Evolutionary conservation across 257 asterid genomes (phyloP), one percentile per base, ranked within the genome.

Genomic region (Apocynum venetum): DNA sequence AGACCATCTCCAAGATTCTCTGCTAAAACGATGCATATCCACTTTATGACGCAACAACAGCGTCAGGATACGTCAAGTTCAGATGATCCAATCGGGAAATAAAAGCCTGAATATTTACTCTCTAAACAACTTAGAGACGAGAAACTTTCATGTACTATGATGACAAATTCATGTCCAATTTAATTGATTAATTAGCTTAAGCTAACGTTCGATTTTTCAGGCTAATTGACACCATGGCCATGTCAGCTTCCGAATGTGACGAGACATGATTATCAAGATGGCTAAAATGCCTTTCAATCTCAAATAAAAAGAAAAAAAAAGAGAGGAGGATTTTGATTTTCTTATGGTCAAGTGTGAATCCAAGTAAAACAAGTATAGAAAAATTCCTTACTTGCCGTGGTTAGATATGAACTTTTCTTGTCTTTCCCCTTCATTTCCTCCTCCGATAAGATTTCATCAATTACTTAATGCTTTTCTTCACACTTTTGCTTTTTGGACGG

Each of bases 401-500:
- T 77, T 67, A 74, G 40, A 52, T 47, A 67, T 25, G 31, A 25
- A 25, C 31, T 25, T 25, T 25, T 25, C 31, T 79, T 66, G 83
- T 83, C 40, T 55, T 73, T 19, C 31, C 40, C 20, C 47, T 31
- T 47, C 31, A 35, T 80, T 57, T 5, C 61, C 88, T 57, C 36
- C 38, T 73, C 79, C 49, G 77, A 65, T 63, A 68, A 17, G 57
- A 72, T 60, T 70, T 71, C n/a, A 71, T 41, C 67, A 81, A 79
- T 78, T 56, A 70, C 40, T 65, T 6, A 46, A 79, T 14, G 40
- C 66, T 20, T 46, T 48, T 69, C 70, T 68, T 52, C 72, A n/a
- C 15, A 9, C 10, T 85, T 81, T 71, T 52, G 73, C 92, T 91
- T 92, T 92, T 83, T 92, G 94, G 97, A 81, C 96, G 92, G 96